Evolutionary conservation across 768 basidiomycete species (phyloP), one percentile per base, ranked within the genome.

Genomic region (Mycena polygramma): DNA sequence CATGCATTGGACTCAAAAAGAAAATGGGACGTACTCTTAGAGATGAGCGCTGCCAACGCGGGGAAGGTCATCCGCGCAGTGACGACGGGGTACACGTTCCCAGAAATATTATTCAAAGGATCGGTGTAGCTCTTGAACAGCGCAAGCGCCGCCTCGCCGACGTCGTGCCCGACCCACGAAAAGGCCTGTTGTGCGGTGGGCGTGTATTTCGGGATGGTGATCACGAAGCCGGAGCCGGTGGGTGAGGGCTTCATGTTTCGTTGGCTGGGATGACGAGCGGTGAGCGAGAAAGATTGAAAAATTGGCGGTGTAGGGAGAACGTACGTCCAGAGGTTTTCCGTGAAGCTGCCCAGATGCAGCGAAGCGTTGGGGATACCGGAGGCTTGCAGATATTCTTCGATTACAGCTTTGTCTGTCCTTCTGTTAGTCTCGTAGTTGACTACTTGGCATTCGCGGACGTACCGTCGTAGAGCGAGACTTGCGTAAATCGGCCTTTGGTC

Each of bases 21-120:
- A n/a, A n/a, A n/a, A n/a, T n/a, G n/a, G n/a, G n/a, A n/a, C n/a
- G 52, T 15, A 63, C 62, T 17, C 45, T 63, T 53, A 8, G 62
- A 26, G 10, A 53, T 53, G 8, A 53, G 53, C 8, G 49, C 41
- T 0, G 52, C 51, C 15, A 63, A 39, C 7, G 39, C 62, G 3
- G 51, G 51, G 37, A 43, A 63, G 4, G 62, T 45, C 62, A 63
- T 39, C 10, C 51, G 53, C 24, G 62, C 52, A 4, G 43, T 48
- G 19, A 65, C 54, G 1, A 65, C 30, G 1, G 63, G 45, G 41
- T 48, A 57, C 10, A 22, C 24, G 6, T 65, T 65, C 54, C 62
- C 63, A 6, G 53, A 65, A 2, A 65, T 8, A 20, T 19, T 22
- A n/a, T 57, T 65, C 8, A 43, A 57, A 11, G 53, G 53, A 46